A percentile compares a stretch with the other conserved stretches of the same genome.
Conservation (phyloP, 371 early-diverging fungal species). For the Blyttiomyces sp. region DNA sequence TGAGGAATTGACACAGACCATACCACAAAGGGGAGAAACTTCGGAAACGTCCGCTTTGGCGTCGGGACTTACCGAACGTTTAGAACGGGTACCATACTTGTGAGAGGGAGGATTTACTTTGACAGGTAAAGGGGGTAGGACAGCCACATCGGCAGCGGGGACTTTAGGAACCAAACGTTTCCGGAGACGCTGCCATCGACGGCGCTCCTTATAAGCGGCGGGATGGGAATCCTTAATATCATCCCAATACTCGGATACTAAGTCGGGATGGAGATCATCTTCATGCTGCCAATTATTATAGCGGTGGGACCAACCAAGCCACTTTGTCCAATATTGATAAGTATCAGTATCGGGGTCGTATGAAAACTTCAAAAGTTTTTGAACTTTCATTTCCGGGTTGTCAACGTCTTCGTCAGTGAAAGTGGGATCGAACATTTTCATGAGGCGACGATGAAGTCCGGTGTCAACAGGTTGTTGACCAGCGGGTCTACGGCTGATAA, state of each 20-base stretch:
- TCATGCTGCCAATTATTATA: not conserved
- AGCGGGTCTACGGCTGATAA: not conserved
- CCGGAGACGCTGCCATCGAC: no score
- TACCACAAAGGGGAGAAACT: no score
- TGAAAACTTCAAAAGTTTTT: not conserved
- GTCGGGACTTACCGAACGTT: no score
- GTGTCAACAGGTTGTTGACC: not conserved
- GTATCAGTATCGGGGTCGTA: not conserved
- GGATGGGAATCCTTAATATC: not conserved
- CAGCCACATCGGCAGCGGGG: not conserved
- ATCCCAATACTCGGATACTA: not conserved
- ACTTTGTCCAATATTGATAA: not conserved
- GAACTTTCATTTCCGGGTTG: not conserved
- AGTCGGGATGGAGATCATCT: not conserved
- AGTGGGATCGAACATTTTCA: not conserved
- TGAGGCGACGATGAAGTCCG: not conserved
- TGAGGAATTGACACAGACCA: no score
- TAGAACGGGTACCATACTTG: no score
- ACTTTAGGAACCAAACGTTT: no score
- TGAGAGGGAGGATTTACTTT: no score
- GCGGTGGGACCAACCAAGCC: not conserved
- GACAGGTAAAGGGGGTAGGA: not conserved
- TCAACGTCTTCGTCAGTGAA: not conserved
- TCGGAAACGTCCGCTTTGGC: no score
- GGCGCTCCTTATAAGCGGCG: no score